phyloP scores from a whole-genome alignment of 495 filamentous ascomycete species.

The Penicillium chermesinum region DNA sequence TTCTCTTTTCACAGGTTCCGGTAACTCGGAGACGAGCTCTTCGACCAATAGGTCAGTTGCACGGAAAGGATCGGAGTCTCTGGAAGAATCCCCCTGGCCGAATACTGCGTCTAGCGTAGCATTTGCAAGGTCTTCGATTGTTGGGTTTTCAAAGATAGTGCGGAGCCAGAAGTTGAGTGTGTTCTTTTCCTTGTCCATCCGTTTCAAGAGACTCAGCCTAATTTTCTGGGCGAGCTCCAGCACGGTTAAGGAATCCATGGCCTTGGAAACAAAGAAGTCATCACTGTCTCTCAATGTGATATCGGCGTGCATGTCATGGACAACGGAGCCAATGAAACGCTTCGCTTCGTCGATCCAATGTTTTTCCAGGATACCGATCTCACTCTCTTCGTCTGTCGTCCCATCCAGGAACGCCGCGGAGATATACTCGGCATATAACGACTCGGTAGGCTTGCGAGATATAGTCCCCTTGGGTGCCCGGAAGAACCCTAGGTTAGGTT shows the following conservation, averaged over 20 bases:
- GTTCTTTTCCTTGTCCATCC: slow-evolving; percentile 13
- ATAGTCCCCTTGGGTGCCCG: slow-evolving; percentile 13
- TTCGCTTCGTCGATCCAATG: slow-evolving; percentile 14
- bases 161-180: slow-evolving; percentile 14
- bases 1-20: slow-evolving; percentile 1
- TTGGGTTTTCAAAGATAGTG: slow-evolving; percentile 14
- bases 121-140: slow-evolving; percentile 11
- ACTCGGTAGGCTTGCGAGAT: slow-evolving; percentile 13
- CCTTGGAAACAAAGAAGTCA: slow-evolving; percentile 12
- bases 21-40: slow-evolving; percentile 4
- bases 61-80: neutral
- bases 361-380: slow-evolving; percentile 14
- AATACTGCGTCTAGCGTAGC: slow-evolving; percentile 9
- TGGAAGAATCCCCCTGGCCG: neutral
- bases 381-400: slow-evolving; percentile 11
- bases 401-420: slow-evolving; percentile 12
- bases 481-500: slow-evolving; percentile 13
- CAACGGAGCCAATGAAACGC: slow-evolving; percentile 12
- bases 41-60: slow-evolving; percentile 3
- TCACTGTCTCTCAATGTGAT: slow-evolving; percentile 7
- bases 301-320: slow-evolving; percentile 13
- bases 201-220: slow-evolving; percentile 5
- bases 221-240: slow-evolving; percentile 14
- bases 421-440: slow-evolving; percentile 13
- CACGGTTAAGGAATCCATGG: slow-evolving; percentile 14